Evolutionary conservation across 345 rosid species (phyloP).

Genomic region (Acer campestre): DNA sequence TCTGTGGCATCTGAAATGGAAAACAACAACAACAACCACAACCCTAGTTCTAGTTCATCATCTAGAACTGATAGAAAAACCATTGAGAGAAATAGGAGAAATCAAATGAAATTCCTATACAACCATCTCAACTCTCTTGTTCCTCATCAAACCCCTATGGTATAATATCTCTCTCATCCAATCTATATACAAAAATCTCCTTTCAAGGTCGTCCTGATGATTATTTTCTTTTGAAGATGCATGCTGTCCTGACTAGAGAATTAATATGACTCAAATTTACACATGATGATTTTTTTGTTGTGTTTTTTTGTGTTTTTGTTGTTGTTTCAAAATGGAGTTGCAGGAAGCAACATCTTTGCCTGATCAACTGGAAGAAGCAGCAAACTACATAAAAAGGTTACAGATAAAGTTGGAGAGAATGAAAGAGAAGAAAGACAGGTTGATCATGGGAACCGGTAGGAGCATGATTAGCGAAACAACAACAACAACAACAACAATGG

Average conservation of each 20-base stretch:
- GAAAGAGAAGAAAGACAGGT: conserved; percentile 50
- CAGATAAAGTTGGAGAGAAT: conserved; percentile 53
- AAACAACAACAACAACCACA: conserved; percentile 15
- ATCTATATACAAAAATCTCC: not conserved
- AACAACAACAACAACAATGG: not conserved
- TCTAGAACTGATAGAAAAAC: conserved; percentile 56
- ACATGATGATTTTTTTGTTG: not conserved
- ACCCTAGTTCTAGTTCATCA: conserved; percentile 32
- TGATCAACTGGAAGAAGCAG: conserved; percentile 58
- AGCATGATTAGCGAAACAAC: not conserved
- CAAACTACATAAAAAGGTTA: conserved; percentile 57
- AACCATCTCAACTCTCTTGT: conserved; percentile 55
- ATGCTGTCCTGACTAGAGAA: not conserved
- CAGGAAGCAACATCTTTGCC: conserved; percentile 51
- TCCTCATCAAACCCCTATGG: conserved; percentile 41
- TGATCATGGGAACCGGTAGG: conserved; percentile 20
- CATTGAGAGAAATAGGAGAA: conserved; percentile 62
- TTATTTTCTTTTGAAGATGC: too few species aligned
- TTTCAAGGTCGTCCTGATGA: not conserved
- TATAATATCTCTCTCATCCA: conserved; percentile 13
- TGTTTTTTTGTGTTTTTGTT: not conserved
- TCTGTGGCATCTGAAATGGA: conserved; percentile 29
- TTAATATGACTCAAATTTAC: not conserved
- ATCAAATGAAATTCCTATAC: conserved; percentile 62
- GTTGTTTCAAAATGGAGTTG: not conserved